Evolutionary conservation across 225 moss, liverwort and hornwort species (phyloP).

Genomic region (Marchantia polymorpha): DNA sequence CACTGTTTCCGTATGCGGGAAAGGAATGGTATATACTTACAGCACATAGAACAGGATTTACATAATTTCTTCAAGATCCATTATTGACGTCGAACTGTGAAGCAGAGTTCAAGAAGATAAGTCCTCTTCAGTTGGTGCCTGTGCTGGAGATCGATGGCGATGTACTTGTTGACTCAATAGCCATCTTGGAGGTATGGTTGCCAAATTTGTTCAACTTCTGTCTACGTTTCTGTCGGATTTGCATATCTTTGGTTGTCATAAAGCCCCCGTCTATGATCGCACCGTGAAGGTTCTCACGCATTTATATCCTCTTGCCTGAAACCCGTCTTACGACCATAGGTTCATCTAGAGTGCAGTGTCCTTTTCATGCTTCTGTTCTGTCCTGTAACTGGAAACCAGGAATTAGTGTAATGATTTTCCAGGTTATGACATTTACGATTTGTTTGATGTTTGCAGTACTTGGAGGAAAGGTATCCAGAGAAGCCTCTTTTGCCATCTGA

Average conservation of each 20-base stretch:
- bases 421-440: too few relatives aligned
- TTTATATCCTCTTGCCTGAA: too few relatives aligned
- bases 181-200: constrained; percentile 62
- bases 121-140: constrained; percentile 58
- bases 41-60: not conserved
- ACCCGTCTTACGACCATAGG: too few relatives aligned
- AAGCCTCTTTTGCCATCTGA: constrained; percentile 54
- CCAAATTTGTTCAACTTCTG: not conserved
- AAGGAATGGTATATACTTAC: too few relatives aligned
- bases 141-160: constrained; percentile 71
- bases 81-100: not conserved
- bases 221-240: not conserved
- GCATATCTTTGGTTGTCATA: not conserved
- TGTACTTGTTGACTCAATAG: constrained; percentile 64
- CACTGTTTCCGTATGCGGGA: too few relatives aligned
- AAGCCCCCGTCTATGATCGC: too few relatives aligned
- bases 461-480: constrained; percentile 75
- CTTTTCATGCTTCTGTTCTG: not conserved
- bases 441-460: constrained; percentile 51
- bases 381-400: not conserved
- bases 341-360: too few relatives aligned
- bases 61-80: not conserved
- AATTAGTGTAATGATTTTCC: not conserved
- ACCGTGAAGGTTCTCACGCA: too few relatives aligned
- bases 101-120: constrained; percentile 60